These are phyloP conservation scores for Wickerhamiella sorbophila DNA, from an alignment of 805 yeast genomes.

Conservation along the genomic window DNA sequence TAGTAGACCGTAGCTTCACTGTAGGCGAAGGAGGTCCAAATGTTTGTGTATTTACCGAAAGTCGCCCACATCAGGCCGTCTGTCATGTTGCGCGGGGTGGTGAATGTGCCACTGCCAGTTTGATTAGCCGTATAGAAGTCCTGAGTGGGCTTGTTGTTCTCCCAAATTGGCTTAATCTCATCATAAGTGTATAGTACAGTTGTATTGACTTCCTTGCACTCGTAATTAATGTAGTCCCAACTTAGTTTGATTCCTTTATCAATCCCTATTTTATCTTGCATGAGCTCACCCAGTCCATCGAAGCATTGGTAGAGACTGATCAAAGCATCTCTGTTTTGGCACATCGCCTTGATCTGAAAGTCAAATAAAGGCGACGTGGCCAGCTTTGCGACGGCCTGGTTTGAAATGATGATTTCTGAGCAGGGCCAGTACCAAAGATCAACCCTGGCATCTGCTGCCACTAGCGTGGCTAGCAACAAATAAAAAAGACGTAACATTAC, in stretches of 20 bases:
- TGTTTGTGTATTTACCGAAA: background rate
- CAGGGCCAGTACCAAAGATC: background rate
- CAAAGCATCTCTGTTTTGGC: background rate
- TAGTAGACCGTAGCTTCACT: constrained; percentile 7
- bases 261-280: background rate
- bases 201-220: background rate
- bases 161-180: background rate
- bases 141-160: background rate
- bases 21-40: background rate
- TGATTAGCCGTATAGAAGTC: background rate
- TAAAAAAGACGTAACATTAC: background rate
- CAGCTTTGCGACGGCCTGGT: background rate
- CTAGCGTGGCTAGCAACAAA: background rate
- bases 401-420: background rate
- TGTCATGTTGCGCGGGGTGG: background rate
- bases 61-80: background rate
- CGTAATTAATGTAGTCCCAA: background rate
- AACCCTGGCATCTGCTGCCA: background rate
- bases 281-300: background rate
- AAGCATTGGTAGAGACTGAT: background rate
- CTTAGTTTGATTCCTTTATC: background rate
- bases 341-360: background rate
- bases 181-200: background rate
- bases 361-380: background rate
- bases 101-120: background rate